A percentile compares a stretch with the other conserved stretches of the same genome.
phyloP scores from a whole-genome alignment of 2,329 filamentous ascomycete genomes.

The Xenoacremonium recifei region DNA sequence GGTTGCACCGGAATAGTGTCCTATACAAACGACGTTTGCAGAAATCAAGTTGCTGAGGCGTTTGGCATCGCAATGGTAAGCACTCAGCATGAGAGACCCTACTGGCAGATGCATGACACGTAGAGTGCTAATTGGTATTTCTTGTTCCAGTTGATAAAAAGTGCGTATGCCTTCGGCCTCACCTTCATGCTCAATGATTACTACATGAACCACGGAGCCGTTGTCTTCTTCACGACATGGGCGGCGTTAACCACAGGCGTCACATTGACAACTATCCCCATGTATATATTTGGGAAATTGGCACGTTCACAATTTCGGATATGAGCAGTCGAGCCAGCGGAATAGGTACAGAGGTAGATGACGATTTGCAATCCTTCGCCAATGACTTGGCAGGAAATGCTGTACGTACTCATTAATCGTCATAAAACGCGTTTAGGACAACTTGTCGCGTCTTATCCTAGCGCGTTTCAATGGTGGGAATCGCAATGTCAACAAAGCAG shows the following conservation, averaged over 20 bases:
- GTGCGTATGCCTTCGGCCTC: constrained; percentile 4
- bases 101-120: no score
- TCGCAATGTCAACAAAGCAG: no score
- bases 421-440: no score
- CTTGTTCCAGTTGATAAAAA: constrained; percentile 1
- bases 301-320: background rate
- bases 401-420: no score
- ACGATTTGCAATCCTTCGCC: no score
- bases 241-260: background rate
- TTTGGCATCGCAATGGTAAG: constrained; percentile 5
- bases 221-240: constrained; percentile 4
- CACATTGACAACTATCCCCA: background rate
- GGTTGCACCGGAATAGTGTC: constrained; percentile 3
- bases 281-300: constrained; percentile 4
- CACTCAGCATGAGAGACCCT: no score
- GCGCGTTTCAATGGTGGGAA: no score
- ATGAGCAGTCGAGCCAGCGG: no score
- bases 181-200: constrained; percentile 4
- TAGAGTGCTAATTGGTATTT: no score
- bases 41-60: constrained; percentile 1
- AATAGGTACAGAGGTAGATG: no score
- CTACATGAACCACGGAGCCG: background rate
- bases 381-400: no score
- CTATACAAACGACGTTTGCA: constrained; percentile 5
- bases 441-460: no score